Evolutionary conservation across 177 flowering plant genomes (phyloP), one percentile per base, ranked within the genome.

Genomic region (Telopea speciosissima): DNA sequence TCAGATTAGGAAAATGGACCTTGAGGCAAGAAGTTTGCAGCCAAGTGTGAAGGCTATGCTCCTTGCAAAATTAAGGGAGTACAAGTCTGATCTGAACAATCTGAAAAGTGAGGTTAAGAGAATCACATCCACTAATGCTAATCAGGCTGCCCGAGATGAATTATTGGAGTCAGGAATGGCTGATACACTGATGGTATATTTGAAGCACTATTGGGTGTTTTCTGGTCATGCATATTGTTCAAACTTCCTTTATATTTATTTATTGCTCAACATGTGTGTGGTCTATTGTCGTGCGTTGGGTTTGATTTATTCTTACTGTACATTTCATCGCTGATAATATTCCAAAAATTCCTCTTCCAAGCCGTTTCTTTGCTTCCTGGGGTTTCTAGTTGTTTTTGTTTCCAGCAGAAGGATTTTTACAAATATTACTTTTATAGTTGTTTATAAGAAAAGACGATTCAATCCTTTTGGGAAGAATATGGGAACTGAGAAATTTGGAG

Each of bases 1-100:
- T 24, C 72, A 87, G 92, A 85, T 87, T 52, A 81, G 84, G 58
- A 88, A 88, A 78, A 86, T 86, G 92, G 92, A 88, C 74, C 86
- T 86, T 68, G 92, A 88, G 74, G 92, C 87, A 60, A 82, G 90
- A 77, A 83, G 84, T 70, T 80, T 88, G 73, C 87, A 83, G 67
- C 89, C 89, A 68, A 80, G 75, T 77, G 71, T 76, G 12, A 88
- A 83, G 78, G 84, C 80, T 60, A 72, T 73, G 71, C 88, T 88
- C 63, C 85, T 88, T 69, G 83, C 83, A 9, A 88, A 88, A 72
- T 74, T 86, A 70, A 82, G 89, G 82, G 89, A 86, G 61, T 86
- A 88, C 67, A 85, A 85, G 77, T 78, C 83, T 68, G 90, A 88
- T 74, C 74, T 88, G 71, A 86, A 83, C 78, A 88, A 85, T 74